These are phyloP conservation scores for Casuarina equisetifolia DNA, from an alignment of 306 rosid species.

Conservation along the genomic window DNA sequence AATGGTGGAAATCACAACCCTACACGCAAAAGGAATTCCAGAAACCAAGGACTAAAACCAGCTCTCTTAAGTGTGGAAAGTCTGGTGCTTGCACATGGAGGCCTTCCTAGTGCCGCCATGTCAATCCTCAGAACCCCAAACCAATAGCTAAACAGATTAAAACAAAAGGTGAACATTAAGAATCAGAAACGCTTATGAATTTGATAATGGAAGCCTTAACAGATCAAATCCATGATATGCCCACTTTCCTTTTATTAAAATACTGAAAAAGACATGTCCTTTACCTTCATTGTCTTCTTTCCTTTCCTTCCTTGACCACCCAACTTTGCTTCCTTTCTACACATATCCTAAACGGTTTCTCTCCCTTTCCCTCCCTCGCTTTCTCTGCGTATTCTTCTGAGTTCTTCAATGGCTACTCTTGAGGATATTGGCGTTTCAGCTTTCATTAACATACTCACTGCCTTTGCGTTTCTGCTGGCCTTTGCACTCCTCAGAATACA, in stretches of 20 bases:
- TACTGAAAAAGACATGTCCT: constrained; percentile 33
- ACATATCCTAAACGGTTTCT: neutral
- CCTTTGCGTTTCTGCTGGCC: constrained; percentile 79
- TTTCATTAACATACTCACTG: constrained; percentile 63
- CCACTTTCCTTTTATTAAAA: constrained; percentile 23
- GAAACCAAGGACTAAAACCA: constrained; percentile 6
- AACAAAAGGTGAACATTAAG: neutral
- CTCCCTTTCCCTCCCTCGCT: constrained; percentile 8
- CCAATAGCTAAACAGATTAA: neutral
- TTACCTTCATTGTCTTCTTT: constrained; percentile 23
- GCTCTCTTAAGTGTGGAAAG: constrained; percentile 15
- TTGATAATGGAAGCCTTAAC: constrained; percentile 18
- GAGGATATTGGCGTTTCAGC: constrained; percentile 92
- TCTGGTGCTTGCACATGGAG: constrained; percentile 37
- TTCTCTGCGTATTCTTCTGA: constrained; percentile 3
- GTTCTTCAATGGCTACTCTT: constrained; percentile 73
- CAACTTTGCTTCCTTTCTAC: constrained; percentile 15
- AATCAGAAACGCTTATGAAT: neutral
- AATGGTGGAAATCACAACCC: neutral
- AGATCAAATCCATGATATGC: constrained; percentile 12
- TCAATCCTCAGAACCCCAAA: constrained; percentile 35
- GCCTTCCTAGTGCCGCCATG: constrained; percentile 19
- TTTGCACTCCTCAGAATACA: constrained; percentile 86
- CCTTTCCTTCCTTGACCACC: neutral
- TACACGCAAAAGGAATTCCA: too few species aligned